These are phyloP conservation scores for Tetrapyrgos nigripes DNA, from an alignment of 1,284 basidiomycete species.

Conservation along the genomic window DNA sequence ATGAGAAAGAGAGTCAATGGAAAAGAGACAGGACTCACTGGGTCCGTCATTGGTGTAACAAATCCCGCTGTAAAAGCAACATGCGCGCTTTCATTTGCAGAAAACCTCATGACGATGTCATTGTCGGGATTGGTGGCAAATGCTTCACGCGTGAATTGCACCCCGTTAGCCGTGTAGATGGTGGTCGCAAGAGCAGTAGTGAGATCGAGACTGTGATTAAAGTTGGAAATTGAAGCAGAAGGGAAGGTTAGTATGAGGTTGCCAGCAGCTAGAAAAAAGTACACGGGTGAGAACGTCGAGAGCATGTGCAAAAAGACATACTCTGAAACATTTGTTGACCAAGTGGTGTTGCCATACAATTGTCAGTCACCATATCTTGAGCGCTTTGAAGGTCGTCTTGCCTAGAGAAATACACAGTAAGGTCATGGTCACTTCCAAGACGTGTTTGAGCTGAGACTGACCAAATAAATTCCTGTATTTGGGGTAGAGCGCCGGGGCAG, in stretches of 20 bases:
- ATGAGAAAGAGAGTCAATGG: not conserved
- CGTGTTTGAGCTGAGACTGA: not conserved
- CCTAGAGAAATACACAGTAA: slow-evolving; percentile 10
- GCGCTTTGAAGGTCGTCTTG: slow-evolving; percentile 15
- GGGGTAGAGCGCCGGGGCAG: slow-evolving; percentile 12
- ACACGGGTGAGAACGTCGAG: not conserved
- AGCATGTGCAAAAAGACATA: not conserved
- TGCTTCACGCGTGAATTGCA: slow-evolving; percentile 16
- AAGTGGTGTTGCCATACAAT: slow-evolving; percentile 18
- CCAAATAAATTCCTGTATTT: slow-evolving; percentile 16
- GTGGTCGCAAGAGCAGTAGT: slow-evolving; percentile 19
- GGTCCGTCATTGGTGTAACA: slow-evolving; percentile 15
- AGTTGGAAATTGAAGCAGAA: slow-evolving; percentile 6
- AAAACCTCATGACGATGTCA: slow-evolving; percentile 18
- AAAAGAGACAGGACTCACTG: slow-evolving; percentile 1
- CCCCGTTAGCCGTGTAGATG: slow-evolving; percentile 12
- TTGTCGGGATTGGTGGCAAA: slow-evolving; percentile 20
- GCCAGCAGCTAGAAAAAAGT: slow-evolving; percentile 13
- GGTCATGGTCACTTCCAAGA: too few relatives aligned
- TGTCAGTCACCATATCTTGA: slow-evolving; percentile 8
- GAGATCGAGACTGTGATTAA: slow-evolving; percentile 19
- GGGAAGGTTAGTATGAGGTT: slow-evolving; percentile 12
- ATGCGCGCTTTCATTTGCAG: slow-evolving; percentile 8
- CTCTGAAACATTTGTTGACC: slow-evolving; percentile 21
- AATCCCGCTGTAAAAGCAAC: slow-evolving; percentile 14